Evolutionary conservation across 1,139 yeast genomes (phyloP).

Genomic region (Tardiomyces depauwii): DNA sequence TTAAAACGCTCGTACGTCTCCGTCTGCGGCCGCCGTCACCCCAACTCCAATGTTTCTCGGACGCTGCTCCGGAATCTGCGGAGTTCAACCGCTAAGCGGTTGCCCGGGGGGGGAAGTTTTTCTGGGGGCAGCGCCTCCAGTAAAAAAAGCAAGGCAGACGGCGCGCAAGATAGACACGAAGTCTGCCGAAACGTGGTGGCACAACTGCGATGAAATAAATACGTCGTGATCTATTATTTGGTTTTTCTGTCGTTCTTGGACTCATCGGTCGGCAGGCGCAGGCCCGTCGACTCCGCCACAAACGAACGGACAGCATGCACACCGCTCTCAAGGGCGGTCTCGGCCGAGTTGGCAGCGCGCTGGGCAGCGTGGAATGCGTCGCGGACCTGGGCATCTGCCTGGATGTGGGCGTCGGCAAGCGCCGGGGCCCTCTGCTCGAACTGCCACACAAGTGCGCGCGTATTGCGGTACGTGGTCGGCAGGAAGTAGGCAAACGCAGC

Average conservation of each 20-base stretch:
- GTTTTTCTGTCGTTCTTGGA: slow-evolving; percentile 8
- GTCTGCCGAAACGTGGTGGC: too few species aligned
- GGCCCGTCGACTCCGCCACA: slow-evolving; percentile 54
- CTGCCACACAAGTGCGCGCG: slow-evolving; percentile 49
- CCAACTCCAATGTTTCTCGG: too few species aligned
- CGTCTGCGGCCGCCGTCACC: too few species aligned
- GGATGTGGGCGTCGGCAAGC: slow-evolving; percentile 54
- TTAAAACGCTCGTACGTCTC: too few species aligned
- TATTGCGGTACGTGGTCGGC: slow-evolving; percentile 67
- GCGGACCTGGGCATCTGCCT: slow-evolving; percentile 18
- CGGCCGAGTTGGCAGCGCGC: not conserved
- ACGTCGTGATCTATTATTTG: slow-evolving; percentile 4
- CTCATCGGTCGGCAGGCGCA: slow-evolving; percentile 50
- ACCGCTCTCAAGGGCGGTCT: slow-evolving; percentile 18
- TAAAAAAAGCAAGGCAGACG: too few species aligned
- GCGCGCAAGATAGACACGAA: too few species aligned
- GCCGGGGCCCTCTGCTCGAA: slow-evolving; percentile 60
- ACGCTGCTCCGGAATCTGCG: too few species aligned
- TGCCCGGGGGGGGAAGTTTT: too few species aligned
- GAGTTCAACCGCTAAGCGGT: too few species aligned
- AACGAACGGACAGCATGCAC: slow-evolving; percentile 36
- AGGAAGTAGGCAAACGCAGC: slow-evolving; percentile 63
- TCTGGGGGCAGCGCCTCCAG: too few species aligned
- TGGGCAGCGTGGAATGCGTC: slow-evolving; percentile 6
- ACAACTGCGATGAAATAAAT: not conserved